Conservation (phyloP, 305 asterid species). For the Euphrasia arctica region DNA sequence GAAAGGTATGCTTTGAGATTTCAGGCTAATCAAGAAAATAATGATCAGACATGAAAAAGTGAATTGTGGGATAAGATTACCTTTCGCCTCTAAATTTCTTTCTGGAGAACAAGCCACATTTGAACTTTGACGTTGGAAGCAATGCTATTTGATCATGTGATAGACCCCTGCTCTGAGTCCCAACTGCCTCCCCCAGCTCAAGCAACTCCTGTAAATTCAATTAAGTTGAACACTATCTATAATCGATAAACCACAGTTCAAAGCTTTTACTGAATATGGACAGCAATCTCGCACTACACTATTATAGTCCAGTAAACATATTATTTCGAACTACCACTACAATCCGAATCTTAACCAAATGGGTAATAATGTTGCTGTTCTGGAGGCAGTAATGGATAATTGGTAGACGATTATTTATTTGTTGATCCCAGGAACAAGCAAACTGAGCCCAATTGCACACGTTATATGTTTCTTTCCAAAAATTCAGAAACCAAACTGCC, state of each 20-base stretch:
- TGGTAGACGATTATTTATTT: not conserved
- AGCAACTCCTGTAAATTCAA: slow-evolving; percentile 61
- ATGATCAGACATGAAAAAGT: slow-evolving; percentile 2
- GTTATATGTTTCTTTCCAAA: not conserved
- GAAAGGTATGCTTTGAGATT: not conserved
- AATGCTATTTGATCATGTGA: slow-evolving; percentile 63
- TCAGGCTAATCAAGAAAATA: slow-evolving; percentile 12
- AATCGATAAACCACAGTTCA: slow-evolving; percentile 15
- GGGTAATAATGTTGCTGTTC: not conserved
- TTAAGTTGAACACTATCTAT: not conserved
- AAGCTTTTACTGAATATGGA: slow-evolving; percentile 16
- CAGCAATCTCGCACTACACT: slow-evolving; percentile 5
- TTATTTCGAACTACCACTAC: slow-evolving; percentile 4
- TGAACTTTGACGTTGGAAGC: slow-evolving; percentile 82
- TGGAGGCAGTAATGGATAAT: not conserved
- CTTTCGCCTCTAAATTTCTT: slow-evolving; percentile 70
- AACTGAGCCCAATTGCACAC: not conserved
- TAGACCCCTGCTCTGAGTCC: slow-evolving; percentile 89
- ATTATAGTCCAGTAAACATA: not conserved
- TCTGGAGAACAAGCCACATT: slow-evolving; percentile 69
- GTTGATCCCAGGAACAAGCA: slow-evolving; percentile 13
- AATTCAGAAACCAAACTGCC: not conserved
- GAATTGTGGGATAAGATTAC: slow-evolving; percentile 32
- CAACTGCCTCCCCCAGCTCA: slow-evolving; percentile 91
- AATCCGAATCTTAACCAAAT: slow-evolving; percentile 1